Evolutionary conservation across 164 flowering plant species (phyloP).

Genomic region (Liquidambar formosana): DNA sequence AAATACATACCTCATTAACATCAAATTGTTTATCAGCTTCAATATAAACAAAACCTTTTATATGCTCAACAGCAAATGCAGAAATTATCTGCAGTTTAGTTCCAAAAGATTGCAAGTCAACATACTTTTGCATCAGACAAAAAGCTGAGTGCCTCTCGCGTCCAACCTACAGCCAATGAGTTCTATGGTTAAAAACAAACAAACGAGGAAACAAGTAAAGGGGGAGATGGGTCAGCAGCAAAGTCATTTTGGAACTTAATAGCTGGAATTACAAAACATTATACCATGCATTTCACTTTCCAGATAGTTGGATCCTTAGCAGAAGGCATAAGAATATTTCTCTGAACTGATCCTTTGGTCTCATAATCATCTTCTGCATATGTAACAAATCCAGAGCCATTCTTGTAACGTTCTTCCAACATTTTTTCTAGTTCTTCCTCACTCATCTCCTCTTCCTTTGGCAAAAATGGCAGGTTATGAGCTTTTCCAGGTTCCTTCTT

Average conservation of each 20-base stretch:
- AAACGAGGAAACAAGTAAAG: not conserved
- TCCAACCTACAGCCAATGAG: constrained; percentile 59
- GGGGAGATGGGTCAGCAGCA: not conserved
- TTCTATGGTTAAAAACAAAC: not conserved
- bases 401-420: constrained; percentile 58
- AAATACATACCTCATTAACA: constrained; percentile 60
- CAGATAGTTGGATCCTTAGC: constrained; percentile 58
- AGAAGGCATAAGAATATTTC: constrained; percentile 26
- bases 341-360: constrained; percentile 28
- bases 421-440: constrained; percentile 70
- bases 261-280: not conserved
- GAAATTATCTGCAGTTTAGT: constrained; percentile 68
- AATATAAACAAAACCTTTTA: constrained; percentile 74
- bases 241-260: not conserved
- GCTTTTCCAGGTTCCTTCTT: constrained; percentile 36
- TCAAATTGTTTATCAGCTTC: constrained; percentile 84
- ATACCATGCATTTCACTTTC: constrained; percentile 87
- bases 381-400: constrained; percentile 42
- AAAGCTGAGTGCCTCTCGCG: constrained; percentile 76
- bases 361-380: constrained; percentile 58
- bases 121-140: constrained; percentile 92
- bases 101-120: constrained; percentile 56
- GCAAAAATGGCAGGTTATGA: constrained; percentile 41
- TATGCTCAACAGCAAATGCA: constrained; percentile 74
- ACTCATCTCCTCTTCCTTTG: constrained; percentile 72